phyloP scores from a whole-genome alignment of 225 moss, liverwort and hornwort genomes.

The Takakia lepidozioides region DNA sequence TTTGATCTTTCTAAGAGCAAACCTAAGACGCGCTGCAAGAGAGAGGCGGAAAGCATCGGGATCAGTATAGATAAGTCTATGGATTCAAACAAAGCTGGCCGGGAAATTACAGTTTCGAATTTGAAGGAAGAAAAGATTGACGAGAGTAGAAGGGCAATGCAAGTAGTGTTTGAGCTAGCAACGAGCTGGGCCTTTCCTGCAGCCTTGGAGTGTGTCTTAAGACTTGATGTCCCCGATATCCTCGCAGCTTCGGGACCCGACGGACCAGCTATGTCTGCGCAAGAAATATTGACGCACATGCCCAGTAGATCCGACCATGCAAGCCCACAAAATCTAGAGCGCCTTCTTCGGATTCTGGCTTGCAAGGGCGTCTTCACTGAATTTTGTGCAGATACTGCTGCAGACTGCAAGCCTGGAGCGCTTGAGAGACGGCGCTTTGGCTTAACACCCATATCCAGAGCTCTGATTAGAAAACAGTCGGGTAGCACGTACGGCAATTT shows the following conservation, averaged over 20 bases:
- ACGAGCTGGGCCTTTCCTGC: conserved; percentile 4
- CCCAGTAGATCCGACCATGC: conserved; percentile 5
- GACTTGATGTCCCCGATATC: conserved; percentile 30
- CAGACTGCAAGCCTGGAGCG: conserved; percentile 5
- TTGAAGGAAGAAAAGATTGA: no score
- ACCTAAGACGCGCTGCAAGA: no score
- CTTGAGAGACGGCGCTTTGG: neutral
- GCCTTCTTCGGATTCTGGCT: conserved; percentile 6
- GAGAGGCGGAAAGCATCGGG: no score
- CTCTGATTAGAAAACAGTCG: neutral
- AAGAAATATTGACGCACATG: conserved; percentile 17
- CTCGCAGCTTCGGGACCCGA: conserved; percentile 21
- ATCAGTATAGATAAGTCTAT: no score
- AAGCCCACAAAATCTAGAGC: conserved; percentile 8
- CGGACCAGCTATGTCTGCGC: conserved; percentile 6
- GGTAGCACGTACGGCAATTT: conserved; percentile 4
- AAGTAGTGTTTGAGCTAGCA: conserved; percentile 3
- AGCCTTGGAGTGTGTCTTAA: conserved; percentile 22
- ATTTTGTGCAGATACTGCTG: neutral
- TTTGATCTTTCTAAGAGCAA: no score
- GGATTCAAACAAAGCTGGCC: no score
- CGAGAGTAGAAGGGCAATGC: conserved; percentile 2
- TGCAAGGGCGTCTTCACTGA: conserved; percentile 4
- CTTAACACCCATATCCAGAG: conserved; percentile 9
- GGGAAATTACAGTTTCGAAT: no score